A percentile compares a stretch with the other conserved stretches of the same genome.
These are phyloP conservation scores for Ascochyta viciae-villosae DNA, from an alignment of 2,329 filamentous ascomycete genomes.

Conservation along the genomic window DNA sequence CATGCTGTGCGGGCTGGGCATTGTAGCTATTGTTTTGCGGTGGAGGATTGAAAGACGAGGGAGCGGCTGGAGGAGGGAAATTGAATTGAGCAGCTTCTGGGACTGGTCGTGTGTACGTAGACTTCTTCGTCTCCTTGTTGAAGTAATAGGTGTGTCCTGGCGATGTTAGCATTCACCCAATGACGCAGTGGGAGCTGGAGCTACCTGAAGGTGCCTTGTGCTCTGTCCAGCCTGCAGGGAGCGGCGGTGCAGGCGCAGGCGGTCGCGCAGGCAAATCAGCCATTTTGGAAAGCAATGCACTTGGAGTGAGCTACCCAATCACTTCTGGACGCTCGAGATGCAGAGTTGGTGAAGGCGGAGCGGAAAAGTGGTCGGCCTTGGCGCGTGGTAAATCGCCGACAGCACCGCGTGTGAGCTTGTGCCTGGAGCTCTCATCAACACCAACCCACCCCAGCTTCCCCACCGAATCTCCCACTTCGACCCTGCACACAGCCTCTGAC, in stretches of 20 bases:
- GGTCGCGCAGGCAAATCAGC: conserved; percentile 40
- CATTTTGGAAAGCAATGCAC: conserved; percentile 22
- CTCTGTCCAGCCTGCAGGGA: conserved; percentile 88
- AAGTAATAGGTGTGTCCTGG: conserved; percentile 87
- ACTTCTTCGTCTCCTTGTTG: conserved; percentile 80
- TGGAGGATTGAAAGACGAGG: conserved; percentile 16
- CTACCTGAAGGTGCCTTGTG: conserved; percentile 82
- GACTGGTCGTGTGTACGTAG: conserved; percentile 80
- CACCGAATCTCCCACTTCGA: conserved; percentile 22
- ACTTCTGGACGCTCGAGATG: neutral
- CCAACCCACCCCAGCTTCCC: conserved; percentile 34
- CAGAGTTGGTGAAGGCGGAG: conserved; percentile 1
- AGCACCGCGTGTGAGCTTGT: conserved; percentile 42
- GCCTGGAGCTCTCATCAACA: conserved; percentile 48
- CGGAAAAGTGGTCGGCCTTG: conserved; percentile 42
- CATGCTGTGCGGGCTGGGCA: conserved; percentile 57
- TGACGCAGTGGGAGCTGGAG: conserved; percentile 26
- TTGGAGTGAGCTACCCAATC: neutral
- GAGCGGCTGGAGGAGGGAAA: conserved; percentile 6
- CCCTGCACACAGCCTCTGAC: conserved; percentile 10
- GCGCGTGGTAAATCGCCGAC: conserved; percentile 34
- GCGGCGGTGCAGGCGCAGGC: conserved; percentile 57
- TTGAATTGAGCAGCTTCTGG: conserved; percentile 17
- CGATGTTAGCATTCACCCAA: conserved; percentile 22
- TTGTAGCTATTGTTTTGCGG: conserved; percentile 36